Percentiles rank a stretch among this genome's conserved stretches.
phyloP scores from a whole-genome alignment of 2,329 filamentous ascomycete genomes.

The Paecilomyces niveus region DNA sequence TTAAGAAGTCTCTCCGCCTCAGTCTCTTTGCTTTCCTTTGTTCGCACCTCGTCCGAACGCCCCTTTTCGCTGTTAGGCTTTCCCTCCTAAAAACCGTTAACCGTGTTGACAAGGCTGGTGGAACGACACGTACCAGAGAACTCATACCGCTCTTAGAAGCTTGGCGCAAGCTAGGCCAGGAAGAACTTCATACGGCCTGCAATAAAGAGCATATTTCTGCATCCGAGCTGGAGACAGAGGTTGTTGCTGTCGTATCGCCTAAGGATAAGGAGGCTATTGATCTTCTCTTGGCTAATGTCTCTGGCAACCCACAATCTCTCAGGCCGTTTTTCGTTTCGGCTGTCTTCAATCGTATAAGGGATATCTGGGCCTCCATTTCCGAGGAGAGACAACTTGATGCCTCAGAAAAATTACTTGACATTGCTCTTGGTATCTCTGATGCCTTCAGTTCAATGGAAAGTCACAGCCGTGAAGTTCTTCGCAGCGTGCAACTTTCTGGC shows the following conservation, averaged over 20 bases:
- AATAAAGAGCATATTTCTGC: constrained; percentile 41
- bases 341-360: constrained; percentile 61
- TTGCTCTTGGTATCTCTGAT: constrained; percentile 25
- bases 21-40: constrained; percentile 66
- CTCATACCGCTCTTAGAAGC: constrained; percentile 67
- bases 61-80: constrained; percentile 62
- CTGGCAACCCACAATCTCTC: constrained; percentile 33
- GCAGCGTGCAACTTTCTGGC: constrained; percentile 65
- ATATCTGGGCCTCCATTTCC: constrained; percentile 57
- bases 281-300: constrained; percentile 46
- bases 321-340: constrained; percentile 54
- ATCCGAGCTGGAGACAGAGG: constrained; percentile 44
- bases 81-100: constrained; percentile 66
- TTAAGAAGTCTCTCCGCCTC: constrained; percentile 57
- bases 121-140: constrained; percentile 63
- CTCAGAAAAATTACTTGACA: constrained; percentile 35
- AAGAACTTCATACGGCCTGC: constrained; percentile 47
- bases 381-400: constrained; percentile 29
- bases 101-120: constrained; percentile 63
- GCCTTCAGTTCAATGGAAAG: constrained; percentile 20
- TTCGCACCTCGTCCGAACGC: constrained; percentile 63
- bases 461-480: constrained; percentile 58
- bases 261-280: constrained; percentile 53
- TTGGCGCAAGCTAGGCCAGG: constrained; percentile 55
- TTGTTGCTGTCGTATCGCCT: constrained; percentile 47